Base-by-base conservation (phyloP, 345 rosid species). In the Eucalyptus tenuipes region DNA sequence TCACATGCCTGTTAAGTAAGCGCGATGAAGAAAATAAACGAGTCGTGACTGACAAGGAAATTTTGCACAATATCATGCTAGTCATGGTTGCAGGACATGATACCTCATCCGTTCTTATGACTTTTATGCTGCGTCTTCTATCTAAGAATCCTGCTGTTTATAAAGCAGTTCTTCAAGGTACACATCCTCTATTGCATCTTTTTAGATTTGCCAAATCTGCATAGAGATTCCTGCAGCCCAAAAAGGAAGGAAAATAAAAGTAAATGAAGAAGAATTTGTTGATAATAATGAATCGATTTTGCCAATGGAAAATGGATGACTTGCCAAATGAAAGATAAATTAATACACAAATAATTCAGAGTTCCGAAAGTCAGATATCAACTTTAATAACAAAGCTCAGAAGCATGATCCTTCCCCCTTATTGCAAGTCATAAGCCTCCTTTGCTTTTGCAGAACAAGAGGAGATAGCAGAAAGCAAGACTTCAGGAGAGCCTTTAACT, bases 41-140 rank as follows among this genome's bases (percentile, higher is more conserved):
- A 87, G 89, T 79, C 3, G 53, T 94, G 44, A 92, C 91, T 18
- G 94, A 93, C 85, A 82, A 92, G 86, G 96, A 94, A 93, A 94
- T 94, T 48, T 49, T 93, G 49, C 92, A 95, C 29, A 93, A 92
- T 68, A 89, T 88, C n/a, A 91, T 88, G 93, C 93, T 94, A 49
- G 86, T 94, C 88, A 94, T 94, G 96, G 91, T 90, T 84, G 96
- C 96, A 13, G 96, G 96, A 66, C 89, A 94, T 61, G 95, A 94
- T 87, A 94, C 96, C 90, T 91, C 95, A 49, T 89, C 94, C 7
- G 66, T 90, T 49, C 90, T 94, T 14, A 89, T 94, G 79, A 94
- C 96, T 86, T 94, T 93, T 89, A 37, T 94, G 75, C n/a, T 95
- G 7, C 92, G 89, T 47, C 94, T 90, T 89, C 91, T 94, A 7